phyloP scores from a whole-genome alignment of 805 yeast genomes.

The Kurtzmaniella cleridarum region DNA sequence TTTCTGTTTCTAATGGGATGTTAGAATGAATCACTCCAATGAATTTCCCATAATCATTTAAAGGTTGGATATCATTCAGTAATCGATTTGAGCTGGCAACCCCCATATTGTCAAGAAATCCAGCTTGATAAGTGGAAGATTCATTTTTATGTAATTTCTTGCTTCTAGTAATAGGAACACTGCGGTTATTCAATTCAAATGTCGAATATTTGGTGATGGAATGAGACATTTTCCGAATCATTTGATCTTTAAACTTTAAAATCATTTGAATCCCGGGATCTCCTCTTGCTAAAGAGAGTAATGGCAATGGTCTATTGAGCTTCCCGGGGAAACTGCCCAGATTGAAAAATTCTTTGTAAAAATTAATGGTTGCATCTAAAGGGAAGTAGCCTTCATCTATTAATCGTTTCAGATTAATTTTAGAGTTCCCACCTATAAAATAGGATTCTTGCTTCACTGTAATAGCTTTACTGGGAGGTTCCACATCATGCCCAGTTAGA shows the following conservation, averaged over 20 bases:
- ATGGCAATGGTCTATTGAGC: background rate
- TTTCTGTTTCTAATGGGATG: background rate
- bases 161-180: background rate
- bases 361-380: too few species aligned
- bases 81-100: background rate
- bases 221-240: background rate
- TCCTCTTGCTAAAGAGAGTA: background rate
- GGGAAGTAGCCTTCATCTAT: too few species aligned
- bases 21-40: background rate
- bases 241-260: background rate
- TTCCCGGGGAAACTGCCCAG: too few species aligned
- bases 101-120: background rate
- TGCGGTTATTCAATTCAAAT: too few species aligned
- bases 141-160: too few species aligned
- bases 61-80: background rate
- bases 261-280: conserved; percentile 1
- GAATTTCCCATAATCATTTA: background rate
- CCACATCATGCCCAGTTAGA: too few species aligned
- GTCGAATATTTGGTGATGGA: too few species aligned
- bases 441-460: too few species aligned
- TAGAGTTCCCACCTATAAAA: background rate
- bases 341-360: too few species aligned
- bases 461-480: too few species aligned
- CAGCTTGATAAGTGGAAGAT: background rate
- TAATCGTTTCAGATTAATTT: background rate